A percentile compares a stretch with the other conserved stretches of the same genome.
Evolutionary conservation across 345 rosid genomes (phyloP).

Genomic region (Carallia brachiata): DNA sequence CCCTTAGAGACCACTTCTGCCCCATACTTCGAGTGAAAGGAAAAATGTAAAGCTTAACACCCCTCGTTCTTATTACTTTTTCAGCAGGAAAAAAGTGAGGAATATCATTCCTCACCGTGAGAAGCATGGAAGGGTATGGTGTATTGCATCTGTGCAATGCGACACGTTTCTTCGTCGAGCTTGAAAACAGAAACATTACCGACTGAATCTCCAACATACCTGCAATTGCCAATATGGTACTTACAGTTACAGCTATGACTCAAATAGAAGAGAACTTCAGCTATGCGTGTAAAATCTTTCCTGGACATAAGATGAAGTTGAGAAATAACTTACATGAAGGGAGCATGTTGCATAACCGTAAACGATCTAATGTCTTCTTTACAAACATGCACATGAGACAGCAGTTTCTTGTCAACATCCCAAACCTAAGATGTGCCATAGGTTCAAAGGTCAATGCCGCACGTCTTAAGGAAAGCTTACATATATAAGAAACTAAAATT

Average conservation of each 20-base stretch:
- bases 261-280: constrained; percentile 1
- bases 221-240: constrained; percentile 26
- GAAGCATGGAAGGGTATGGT: constrained; percentile 68
- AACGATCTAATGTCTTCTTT: constrained; percentile 64
- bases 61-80: too few species aligned
- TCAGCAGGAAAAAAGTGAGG: background rate
- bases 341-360: constrained; percentile 54
- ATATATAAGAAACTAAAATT: too few species aligned
- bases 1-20: too few species aligned
- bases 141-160: constrained; percentile 54
- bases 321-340: constrained; percentile 58
- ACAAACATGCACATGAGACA: constrained; percentile 50
- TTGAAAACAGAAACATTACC: constrained; percentile 71
- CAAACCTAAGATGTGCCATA: constrained; percentile 51
- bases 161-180: constrained; percentile 50
- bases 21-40: too few species aligned
- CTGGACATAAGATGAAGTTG: background rate
- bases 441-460: background rate
- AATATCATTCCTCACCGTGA: constrained; percentile 46
- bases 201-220: constrained; percentile 73
- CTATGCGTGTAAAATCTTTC: background rate
- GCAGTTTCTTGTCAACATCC: constrained; percentile 67
- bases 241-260: constrained; percentile 3
- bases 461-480: too few species aligned
- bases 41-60: too few species aligned